Conservation (phyloP, 306 rosid species). For the Prinsepia uniflora region DNA sequence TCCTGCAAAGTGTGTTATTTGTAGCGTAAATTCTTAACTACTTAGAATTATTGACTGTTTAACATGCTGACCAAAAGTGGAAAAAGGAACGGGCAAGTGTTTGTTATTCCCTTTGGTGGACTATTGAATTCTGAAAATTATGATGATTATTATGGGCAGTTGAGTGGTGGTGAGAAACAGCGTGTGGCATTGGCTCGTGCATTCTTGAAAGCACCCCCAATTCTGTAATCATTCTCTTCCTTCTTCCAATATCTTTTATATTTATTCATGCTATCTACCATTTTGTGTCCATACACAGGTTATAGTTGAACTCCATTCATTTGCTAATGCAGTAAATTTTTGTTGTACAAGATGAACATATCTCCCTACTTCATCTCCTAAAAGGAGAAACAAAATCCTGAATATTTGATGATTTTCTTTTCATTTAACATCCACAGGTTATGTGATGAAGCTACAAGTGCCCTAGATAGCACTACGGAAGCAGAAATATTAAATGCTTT, state of each 20-base stretch:
- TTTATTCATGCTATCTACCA: slow-evolving; percentile 7
- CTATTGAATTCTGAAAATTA: slow-evolving; percentile 19
- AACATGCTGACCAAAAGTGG: not conserved
- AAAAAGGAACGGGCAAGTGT: not conserved
- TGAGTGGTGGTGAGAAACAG: slow-evolving; percentile 98
- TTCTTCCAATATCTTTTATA: not conserved
- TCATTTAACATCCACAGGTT: slow-evolving; percentile 43
- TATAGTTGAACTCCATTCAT: not conserved
- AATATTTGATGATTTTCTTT: not conserved
- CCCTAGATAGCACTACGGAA: slow-evolving; percentile 97
- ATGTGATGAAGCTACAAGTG: slow-evolving; percentile 99
- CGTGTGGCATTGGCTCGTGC: slow-evolving; percentile 97
- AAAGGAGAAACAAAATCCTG: not conserved
- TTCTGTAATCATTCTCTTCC: slow-evolving; percentile 54
- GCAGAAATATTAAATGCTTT: slow-evolving; percentile 86
- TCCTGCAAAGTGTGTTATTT: not conserved
- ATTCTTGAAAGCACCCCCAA: slow-evolving; percentile 87
- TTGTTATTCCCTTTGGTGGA: not conserved
- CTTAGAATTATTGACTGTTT: not conserved
- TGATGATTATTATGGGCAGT: slow-evolving; percentile 44
- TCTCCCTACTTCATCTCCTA: not conserved
- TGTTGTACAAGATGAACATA: too few relatives aligned
- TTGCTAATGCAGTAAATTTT: not conserved
- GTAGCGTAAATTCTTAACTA: not conserved
- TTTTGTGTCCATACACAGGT: not conserved